Evolutionary conservation across 805 yeast genomes (phyloP), one percentile per base, ranked within the genome.

Genomic region (Metschnikowia hibisci): DNA sequence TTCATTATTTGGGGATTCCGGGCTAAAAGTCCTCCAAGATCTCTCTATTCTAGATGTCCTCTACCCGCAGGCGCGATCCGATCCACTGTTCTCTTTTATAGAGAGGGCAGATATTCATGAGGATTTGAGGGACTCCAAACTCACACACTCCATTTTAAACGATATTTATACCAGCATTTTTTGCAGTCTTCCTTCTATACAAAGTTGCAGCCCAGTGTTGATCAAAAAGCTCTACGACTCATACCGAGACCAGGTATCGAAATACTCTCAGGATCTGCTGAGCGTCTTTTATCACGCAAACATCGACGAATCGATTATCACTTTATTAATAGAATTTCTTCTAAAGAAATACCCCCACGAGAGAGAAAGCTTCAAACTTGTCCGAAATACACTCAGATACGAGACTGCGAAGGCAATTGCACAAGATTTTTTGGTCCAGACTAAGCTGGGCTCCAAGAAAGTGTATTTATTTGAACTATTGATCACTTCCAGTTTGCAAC

Each of bases 91-190:
- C 12, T 50, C 50, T 1, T 34, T 31, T 8, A 47, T 67, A 7
- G 57, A 61, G 43, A 51, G 39, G 22, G 74, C 73, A 0, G 62
- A 58, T 23, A 51, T 69, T n/a, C 71, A 66, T 36, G 41, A 48
- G 4, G 51, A 50, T 22, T 52, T 62, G 32, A 47, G 49, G 20
- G 58, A 61, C 12, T 55, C 53, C 20, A 39, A 50, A 6, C 42
- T 63, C 23, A 51, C 55, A 9, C 55, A 58, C 25, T 44, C 45
- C 8, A 48, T 47, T 4, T 47, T 67, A 26, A 47, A 54, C 12
- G 51, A 48, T 10, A 52, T 67, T 11, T 69, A 69, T 43, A 56
- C 52, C 20, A 44, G 44, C n/a, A 50, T 18, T 16, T 55, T 23
- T 39, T 65, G 26, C 47, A 55, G 14, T 41, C 61, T 27, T 14